Evolutionary conservation across 2,329 filamentous ascomycete genomes (phyloP), one percentile per base, ranked within the genome.

Genomic region (Capronia epimyces): DNA sequence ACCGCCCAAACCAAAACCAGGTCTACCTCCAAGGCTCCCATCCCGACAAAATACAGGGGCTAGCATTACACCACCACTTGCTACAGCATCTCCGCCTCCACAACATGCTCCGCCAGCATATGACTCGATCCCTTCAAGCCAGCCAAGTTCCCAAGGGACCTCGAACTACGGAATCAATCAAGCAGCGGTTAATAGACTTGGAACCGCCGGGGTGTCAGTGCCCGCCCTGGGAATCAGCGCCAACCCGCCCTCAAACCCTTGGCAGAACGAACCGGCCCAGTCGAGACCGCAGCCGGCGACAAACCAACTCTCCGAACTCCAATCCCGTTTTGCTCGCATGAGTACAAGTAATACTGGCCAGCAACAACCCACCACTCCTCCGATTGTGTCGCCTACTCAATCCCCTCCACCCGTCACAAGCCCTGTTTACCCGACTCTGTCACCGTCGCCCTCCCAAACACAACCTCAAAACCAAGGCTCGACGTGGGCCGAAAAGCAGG

Each of bases 131-230:
- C 32, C 34, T 57, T 34, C 29, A 43, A 56, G 46, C 50, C 62
- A 46, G 50, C 65, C 57, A 27, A 62, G 10, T 12, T 16, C 49
- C 52, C 65, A 41, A 49, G 66, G 51, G 43, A 67, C 61, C 46
- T 64, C 58, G 16, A 64, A 68, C 32, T 67, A 67, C 12, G 64
- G 70, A 42, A 60, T 82, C 37, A 81, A 82, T 47, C 75, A 79
- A 60, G 79, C 75, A 3, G 83, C 88, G 3, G 66, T 84, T 49
- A 76, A 71, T 51, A 78, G 87, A 36, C 75, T 96, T 7, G 80
- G 83, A 9, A 78, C 81, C 31, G 83, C 87, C 1, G 89, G 89
- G 1, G 75, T 95, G 4, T 86, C 83, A 0, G 87, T 95, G 0
- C 84, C 89, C 0, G 85, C 79, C 0, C 73, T 95, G 3, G 86